These are phyloP conservation scores for Orbilia quercus DNA, from an alignment of 2,329 filamentous ascomycete species.

Conservation along the genomic window DNA sequence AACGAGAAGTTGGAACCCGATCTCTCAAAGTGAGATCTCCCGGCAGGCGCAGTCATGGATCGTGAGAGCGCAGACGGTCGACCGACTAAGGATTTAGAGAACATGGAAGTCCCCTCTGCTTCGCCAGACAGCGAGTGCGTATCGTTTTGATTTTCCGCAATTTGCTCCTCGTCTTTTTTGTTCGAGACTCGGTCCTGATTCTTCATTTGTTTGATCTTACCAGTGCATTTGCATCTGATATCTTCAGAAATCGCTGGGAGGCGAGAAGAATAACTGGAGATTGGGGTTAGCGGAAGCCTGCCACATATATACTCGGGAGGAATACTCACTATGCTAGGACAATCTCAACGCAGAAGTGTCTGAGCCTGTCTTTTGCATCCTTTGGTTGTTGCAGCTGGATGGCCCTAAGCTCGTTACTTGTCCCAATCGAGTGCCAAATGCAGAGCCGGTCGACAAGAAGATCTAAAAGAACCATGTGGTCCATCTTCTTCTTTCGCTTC, in stretches of 20 bases:
- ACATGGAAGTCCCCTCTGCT: slow-evolving; percentile 9
- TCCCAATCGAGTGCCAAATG: slow-evolving; percentile 81
- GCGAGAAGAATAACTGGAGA: slow-evolving; percentile 75
- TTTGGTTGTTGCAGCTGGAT: slow-evolving; percentile 58
- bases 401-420: slow-evolving; percentile 53
- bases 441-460: slow-evolving; percentile 80
- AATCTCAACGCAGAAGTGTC: slow-evolving; percentile 82
- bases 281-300: too few relatives aligned
- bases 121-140: slow-evolving; percentile 12
- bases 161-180: background rate
- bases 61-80: slow-evolving; percentile 25
- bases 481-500: slow-evolving; percentile 62
- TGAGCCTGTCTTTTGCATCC: slow-evolving; percentile 71
- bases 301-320: too few relatives aligned
- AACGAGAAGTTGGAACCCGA: slow-evolving; percentile 41
- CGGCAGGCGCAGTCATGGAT: slow-evolving; percentile 37
- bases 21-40: slow-evolving; percentile 32
- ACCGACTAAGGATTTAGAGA: slow-evolving; percentile 32
- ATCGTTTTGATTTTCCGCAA: slow-evolving; percentile 14
- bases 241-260: slow-evolving; percentile 75
- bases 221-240: slow-evolving; percentile 44
- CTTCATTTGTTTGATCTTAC: slow-evolving; percentile 62
- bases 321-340: slow-evolving; percentile 78
- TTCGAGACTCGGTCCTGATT: slow-evolving; percentile 63
- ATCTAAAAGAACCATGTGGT: slow-evolving; percentile 74